Percentiles rank a stretch among this genome's conserved stretches.
phyloP scores from a whole-genome alignment of 148 eudicot species.

The Rhododendron kiyosumense region DNA sequence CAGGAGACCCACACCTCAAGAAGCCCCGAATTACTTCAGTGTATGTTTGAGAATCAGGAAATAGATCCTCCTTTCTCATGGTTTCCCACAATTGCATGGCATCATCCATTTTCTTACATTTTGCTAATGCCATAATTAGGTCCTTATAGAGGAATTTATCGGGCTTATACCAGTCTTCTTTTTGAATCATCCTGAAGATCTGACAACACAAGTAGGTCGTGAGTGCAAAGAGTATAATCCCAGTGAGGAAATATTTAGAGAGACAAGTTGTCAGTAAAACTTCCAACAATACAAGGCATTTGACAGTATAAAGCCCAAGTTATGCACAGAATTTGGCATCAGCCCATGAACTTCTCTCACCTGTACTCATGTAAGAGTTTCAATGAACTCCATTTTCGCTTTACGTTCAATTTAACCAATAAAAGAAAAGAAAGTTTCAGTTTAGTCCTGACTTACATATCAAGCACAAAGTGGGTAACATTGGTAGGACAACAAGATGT shows the following conservation, averaged over 20 bases:
- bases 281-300: background rate
- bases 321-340: background rate
- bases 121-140: constrained; percentile 74
- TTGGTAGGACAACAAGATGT: background rate
- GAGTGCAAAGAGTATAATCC: background rate
- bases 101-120: constrained; percentile 69
- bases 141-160: constrained; percentile 86
- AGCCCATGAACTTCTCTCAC: background rate
- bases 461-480: background rate
- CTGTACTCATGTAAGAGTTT: background rate
- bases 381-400: background rate
- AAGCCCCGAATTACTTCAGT: constrained; percentile 87
- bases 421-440: background rate
- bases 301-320: background rate
- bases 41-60: constrained; percentile 85
- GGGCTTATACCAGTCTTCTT: constrained; percentile 82
- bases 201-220: constrained; percentile 21
- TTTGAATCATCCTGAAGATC: constrained; percentile 73
- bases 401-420: background rate
- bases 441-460: background rate
- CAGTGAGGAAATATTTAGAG: background rate
- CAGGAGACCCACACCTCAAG: constrained; percentile 81
- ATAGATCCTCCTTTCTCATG: constrained; percentile 72
- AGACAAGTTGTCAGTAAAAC: background rate
- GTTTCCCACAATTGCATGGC: constrained; percentile 75